Base-by-base conservation (phyloP, 2,329 filamentous ascomycete genomes). In the Sclerotiophoma versabilis region DNA sequence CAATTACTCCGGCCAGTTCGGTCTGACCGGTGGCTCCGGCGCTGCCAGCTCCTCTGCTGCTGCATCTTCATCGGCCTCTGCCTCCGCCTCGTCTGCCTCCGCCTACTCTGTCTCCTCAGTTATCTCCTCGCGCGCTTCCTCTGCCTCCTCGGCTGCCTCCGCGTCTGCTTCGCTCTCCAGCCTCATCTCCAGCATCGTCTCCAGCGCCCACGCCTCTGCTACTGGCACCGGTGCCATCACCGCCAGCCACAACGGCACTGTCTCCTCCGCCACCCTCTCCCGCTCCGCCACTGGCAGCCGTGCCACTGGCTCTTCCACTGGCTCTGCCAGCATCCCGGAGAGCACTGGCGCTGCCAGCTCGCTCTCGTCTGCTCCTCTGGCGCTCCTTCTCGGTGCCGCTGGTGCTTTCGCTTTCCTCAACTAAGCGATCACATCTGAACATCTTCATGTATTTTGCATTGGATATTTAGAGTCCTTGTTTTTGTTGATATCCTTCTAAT, bases 1-100 rank as follows among this genome's bases (percentile, higher is more conserved):
- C 69, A 87, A 87, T 76, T 87, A 85, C 76, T 83, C 79, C 38
- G 81, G 79, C 37, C 78, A 78, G 25, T 77, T 87, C 69, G 36
- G 49, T 39, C 73, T 68, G 61, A 72, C 63, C 70, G 75, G 55
- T 64, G 72, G 58, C 54, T 66, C 61, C 57, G 59, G 61, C 14
- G 56, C 58, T 23, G 25, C 38, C 37, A 73, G 57, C 58, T 74
- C 65, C 48, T 68, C 60, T 25, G 48, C 60, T 39, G 36, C 38
- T 36, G 27, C 56, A 10, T 57, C 53, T 6, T 68, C 65, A 11
- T 57, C 64, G 41, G 54, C 56, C 14, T 57, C 53, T 6, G 69
- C 65, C 12, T 57, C 64, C 42, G 54, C 70, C 60, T 51, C 54
- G n/a, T 52, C 60, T 4, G 54, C 60, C 20, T 54, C 44, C 5